Base-by-base conservation (phyloP, 2,329 filamentous ascomycete species). In the Phaeomoniella chlamydospora region DNA sequence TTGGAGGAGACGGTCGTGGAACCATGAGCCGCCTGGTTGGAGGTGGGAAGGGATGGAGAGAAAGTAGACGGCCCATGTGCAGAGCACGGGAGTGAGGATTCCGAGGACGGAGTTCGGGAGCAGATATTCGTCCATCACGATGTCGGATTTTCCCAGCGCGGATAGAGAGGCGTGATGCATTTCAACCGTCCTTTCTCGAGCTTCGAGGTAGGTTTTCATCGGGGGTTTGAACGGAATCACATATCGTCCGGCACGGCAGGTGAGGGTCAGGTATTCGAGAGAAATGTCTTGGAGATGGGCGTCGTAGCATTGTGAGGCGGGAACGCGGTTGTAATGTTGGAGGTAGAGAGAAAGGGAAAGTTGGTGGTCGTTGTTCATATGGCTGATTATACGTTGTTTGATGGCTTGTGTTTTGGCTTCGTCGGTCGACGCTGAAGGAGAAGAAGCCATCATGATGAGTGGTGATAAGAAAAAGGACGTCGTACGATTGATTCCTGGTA, bases 291-390 rank as follows among this genome's bases (percentile, higher is more conserved):
- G 62, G 44, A 94, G 64, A 29, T 63, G 57, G 14, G 81, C 74
- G 14, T 64, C 60, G 39, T 70, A 60, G 34, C 78, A 69, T 34
- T 68, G 59, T 40, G 60, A 56, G 5, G 67, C 50, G 12, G 76
- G 69, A 31, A 83, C 62, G 12, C 64, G 56, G 52, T 63, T 66
- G 62, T 76, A 85, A 56, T 85, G 72, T 43, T 76, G 76, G n/a
- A 92, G 72, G 58, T 87, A 93, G 51, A 80, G 70, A 39, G 71
- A 62, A 34, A 94, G 74, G 39, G 84, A 83, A 46, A 74, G 69
- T 35, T 68, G 63, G 60, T 94, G 88, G 56, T 88, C 80, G 31
- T 65, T 64, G 61, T 94, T 94, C 83, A 94, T 90, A 64, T 94
- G 87, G 19, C 66, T 66, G 51, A 88, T 72, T 55, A 85, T 77